Evolutionary conservation across 352 stramenopile species (phyloP), one percentile per base, ranked within the genome.

Genomic region (Globisporangium canariense): DNA sequence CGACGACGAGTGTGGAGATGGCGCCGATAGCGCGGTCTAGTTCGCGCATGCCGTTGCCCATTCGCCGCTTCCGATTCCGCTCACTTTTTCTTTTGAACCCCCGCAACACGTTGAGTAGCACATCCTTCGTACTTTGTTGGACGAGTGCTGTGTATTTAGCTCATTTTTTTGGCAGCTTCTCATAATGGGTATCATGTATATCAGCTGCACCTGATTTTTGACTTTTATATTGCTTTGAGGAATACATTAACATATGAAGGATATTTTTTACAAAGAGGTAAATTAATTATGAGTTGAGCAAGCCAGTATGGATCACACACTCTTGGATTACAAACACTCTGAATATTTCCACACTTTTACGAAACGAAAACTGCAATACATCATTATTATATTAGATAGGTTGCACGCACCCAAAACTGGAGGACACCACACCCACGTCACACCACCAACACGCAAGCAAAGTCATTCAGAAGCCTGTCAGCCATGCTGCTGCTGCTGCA

Each of bases 1-100:
- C 83, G n/a, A 94, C 59, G 38, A 83, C 74, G n/a, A 94, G 72
- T 47, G 85, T 92, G 4, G 83, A 90, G 38, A 92, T 64, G 10
- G 83, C 83, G 46, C 85, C 85, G 58, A 94, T 90, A 50, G 83
- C 81, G 50, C 83, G 81, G 65, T 94, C 85, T 51, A 94, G 78
- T 64, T 90, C 85, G 64, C 83, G 83, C 68, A 90, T 83, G 66
- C 88, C 82, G 40, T 75, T 71, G 63, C 60, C 68, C 76, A 86
- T 89, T 32, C 52, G 16, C 28, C 11, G 6, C 11, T 20, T 47
- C 20, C 11, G 6, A n/a, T 20, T 47, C 20, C 16, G 25, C 41
- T 7, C 41, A 18, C 20, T 55, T 55, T 45, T 34, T 55, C 43
- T 62, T 55, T 62, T 62, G 25, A 43, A 62, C 25, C 28, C 56